Percentiles rank a stretch among this genome's conserved stretches.
These are phyloP conservation scores for Fusarium pseudograminearum DNA, from an alignment of 2,329 filamentous ascomycete species.

Conservation along the genomic window DNA sequence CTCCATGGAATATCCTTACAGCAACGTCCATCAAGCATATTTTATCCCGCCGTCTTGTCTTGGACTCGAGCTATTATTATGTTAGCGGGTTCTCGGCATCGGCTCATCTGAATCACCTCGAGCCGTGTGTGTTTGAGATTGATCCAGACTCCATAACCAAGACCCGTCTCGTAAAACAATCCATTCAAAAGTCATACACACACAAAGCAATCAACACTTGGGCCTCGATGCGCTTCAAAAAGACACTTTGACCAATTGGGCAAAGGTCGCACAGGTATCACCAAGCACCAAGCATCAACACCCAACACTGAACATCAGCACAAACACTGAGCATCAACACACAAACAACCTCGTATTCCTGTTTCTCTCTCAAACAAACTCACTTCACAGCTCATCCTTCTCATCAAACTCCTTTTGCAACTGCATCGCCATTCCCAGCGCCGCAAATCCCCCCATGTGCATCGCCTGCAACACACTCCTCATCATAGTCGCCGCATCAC, in stretches of 20 bases:
- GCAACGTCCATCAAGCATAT: too few species aligned
- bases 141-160: neutral
- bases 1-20: neutral
- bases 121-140: neutral
- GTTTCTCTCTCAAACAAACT: neutral
- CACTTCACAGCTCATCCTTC: conserved; percentile 44
- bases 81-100: neutral
- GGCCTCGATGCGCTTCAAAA: neutral
- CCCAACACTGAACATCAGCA: too few species aligned
- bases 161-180: neutral
- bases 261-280: neutral
- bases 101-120: conserved; percentile 3
- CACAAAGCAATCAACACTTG: neutral
- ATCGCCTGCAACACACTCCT: conserved; percentile 49
- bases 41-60: neutral
- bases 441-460: conserved; percentile 48
- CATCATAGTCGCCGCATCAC: conserved; percentile 58
- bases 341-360: neutral
- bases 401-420: conserved; percentile 47
- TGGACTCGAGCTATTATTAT: neutral
- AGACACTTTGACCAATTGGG: neutral
- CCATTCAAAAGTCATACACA: neutral
- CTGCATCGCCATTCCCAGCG: conserved; percentile 45
- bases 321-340: too few species aligned
- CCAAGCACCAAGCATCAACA: neutral